Evolutionary conservation across 768 basidiomycete species (phyloP), one percentile per base, ranked within the genome.

Genomic region (Boletus huronensis): DNA sequence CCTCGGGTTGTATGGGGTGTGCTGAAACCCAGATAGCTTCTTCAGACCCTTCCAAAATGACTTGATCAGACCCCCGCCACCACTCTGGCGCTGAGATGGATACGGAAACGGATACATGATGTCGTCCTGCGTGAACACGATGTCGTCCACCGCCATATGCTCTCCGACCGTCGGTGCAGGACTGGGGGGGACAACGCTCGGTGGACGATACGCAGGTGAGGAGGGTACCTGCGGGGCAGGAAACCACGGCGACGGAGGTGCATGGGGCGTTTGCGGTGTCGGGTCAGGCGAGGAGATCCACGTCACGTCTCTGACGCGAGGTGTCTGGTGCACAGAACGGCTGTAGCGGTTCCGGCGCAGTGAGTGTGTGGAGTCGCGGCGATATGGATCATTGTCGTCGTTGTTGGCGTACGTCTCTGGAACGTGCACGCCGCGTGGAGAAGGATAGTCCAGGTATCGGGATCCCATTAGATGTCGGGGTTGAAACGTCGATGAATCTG

Each of bases 41-140:
- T 67, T 72, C 8, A 77, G 50, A 5, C 72, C 70, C 0, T 63
- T 61, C 50, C 75, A 70, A 19, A 77, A 53, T 1, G 69, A 66
- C 17, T 64, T 66, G 5, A 70, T 52, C 16, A 73, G 53, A 36
- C 63, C 52, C 6, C 23, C 55, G n/a, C 57, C 48, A 28, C 54
- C 26, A 29, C 49, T 38, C 32, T 35, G 58, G 19, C 47, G 58
- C 23, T 55, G 51, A 2, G 58, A 58, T 2, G 31, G 61, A 6
- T 51, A 59, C 25, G 6, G 2, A n/a, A 49, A 58, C 8, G 53
- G 52, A 5, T 54, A 58, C 1, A 44, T 28, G 7, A 47, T 19
- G 17, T 39, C 53, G 7, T 52, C 46, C 3, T 54, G 47, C 21
- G 36, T 19, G n/a, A 54, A 56, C 3, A 42, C 19, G 16, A 53